Evolutionary conservation across 257 asterid species (phyloP).

Genomic region (Cordia subcordata): DNA sequence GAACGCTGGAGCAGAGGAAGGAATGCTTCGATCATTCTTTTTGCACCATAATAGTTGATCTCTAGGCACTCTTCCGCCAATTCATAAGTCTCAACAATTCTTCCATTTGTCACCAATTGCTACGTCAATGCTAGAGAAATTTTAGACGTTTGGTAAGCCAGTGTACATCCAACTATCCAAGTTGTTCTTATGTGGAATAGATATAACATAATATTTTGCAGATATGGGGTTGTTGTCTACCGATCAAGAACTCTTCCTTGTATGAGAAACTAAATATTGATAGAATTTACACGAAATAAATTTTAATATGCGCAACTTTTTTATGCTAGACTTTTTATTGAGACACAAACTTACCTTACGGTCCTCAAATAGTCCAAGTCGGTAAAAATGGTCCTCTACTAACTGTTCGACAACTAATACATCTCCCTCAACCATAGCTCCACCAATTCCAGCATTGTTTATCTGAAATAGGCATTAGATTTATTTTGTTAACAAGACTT

Average conservation of each 20-base stretch:
- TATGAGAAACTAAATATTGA: no score
- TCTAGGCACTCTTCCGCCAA: conserved; percentile 35
- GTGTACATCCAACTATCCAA: background rate
- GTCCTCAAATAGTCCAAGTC: background rate
- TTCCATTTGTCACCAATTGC: conserved; percentile 23
- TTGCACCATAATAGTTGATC: conserved; percentile 54
- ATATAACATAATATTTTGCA: no score
- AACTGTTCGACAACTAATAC: conserved; percentile 6
- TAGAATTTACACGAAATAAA: background rate
- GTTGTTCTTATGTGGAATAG: background rate
- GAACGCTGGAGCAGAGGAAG: conserved; percentile 52
- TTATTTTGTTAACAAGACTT: no score
- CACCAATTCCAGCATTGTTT: conserved; percentile 46
- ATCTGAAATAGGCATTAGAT: conserved; percentile 19
- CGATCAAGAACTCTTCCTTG: no score
- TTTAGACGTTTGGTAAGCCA: background rate
- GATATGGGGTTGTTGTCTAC: no score
- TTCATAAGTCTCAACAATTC: conserved; percentile 33
- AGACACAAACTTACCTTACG: background rate
- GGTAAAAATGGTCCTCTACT: background rate
- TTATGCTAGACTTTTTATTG: no score
- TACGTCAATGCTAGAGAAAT: conserved; percentile 2
- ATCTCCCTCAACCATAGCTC: conserved; percentile 26
- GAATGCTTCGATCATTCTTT: conserved; percentile 44
- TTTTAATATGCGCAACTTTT: no score